phyloP scores from a whole-genome alignment of 2,329 filamentous ascomycete species.

The Nigrograna mackinnonii region DNA sequence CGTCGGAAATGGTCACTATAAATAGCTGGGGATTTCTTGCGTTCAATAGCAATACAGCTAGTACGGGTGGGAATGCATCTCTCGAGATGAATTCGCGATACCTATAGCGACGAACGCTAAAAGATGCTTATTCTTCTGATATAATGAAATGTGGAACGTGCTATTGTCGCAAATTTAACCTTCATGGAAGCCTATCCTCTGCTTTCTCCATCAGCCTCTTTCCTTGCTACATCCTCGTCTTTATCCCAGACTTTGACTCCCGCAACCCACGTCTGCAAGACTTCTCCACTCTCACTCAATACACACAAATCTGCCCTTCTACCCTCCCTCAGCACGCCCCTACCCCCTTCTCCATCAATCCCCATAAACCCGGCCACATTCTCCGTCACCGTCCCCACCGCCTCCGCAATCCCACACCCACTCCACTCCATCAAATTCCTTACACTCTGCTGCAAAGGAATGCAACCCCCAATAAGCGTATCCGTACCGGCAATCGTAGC shows the following conservation, averaged over 20 bases:
- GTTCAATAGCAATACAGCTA: too few relatives aligned
- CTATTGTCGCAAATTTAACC: too few relatives aligned
- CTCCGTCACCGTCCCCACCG: constrained; percentile 54
- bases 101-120: too few relatives aligned
- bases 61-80: too few relatives aligned
- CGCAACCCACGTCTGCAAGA: constrained; percentile 57
- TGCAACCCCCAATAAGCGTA: constrained; percentile 58
- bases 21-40: too few relatives aligned
- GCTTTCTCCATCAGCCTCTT: constrained; percentile 33
- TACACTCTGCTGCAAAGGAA: constrained; percentile 55
- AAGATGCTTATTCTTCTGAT: too few relatives aligned
- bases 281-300: constrained; percentile 48
- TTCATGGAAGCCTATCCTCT: constrained; percentile 18
- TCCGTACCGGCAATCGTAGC: constrained; percentile 58
- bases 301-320: constrained; percentile 55
- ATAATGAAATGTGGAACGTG: too few relatives aligned
- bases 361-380: constrained; percentile 57
- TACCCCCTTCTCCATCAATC: constrained; percentile 46
- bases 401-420: constrained; percentile 52
- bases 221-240: constrained; percentile 27
- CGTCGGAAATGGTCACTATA: too few relatives aligned
- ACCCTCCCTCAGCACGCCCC: constrained; percentile 47
- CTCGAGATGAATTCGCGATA: too few relatives aligned
- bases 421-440: constrained; percentile 52
- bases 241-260: constrained; percentile 52